Base-by-base conservation (phyloP, 176 grass and related monocot genomes). In the Avena sativa region DNA sequence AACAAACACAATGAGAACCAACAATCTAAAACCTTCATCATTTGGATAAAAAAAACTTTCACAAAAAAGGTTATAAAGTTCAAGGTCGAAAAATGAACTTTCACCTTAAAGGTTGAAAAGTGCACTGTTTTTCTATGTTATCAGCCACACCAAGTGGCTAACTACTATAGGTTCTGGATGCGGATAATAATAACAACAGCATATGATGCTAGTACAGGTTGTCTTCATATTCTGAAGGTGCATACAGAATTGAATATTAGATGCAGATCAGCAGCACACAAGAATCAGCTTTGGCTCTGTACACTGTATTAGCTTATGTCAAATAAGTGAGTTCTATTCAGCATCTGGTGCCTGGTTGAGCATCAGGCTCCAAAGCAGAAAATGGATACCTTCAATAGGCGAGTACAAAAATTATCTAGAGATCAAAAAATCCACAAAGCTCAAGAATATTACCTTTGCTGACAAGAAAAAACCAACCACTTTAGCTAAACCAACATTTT, bases 361-460 rank as follows among this genome's bases (percentile, higher is more conserved):
- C 67, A 80, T 84, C 46, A 89, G 72, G 30, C 20, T 85, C 55
- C 66, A 30, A 74, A 74, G 13, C 25, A 53, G 13, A 55, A 16
- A 79, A 63, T 51, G 8, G 12, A 20, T 84, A 30, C 46, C 56
- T 23, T 64, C 11, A 28, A 56, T 65, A 66, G 30, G 53, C 53
- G 28, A 19, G 19, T 64, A 48, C 32, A 67, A 15, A 49, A 19
- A 60, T 55, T 80, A 3, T 80, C 10, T 80, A 52, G 43, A 71
- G 72, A 56, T 8, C 2, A 40, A 50, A 48, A 67, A 59, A n/a
- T 9, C 47, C 21, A 47, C 23, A 71, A 17, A 10, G 6, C 26
- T 82, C 9, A 64, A 78, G 25, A 77, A 71, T 38, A 59, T 5
- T 9, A 46, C 28, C 15, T 49, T 25, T 55, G 58, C 50, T 57